Evolutionary conservation across 495 filamentous ascomycete genomes (phyloP).

Genomic region (Penicillium fimorum): DNA sequence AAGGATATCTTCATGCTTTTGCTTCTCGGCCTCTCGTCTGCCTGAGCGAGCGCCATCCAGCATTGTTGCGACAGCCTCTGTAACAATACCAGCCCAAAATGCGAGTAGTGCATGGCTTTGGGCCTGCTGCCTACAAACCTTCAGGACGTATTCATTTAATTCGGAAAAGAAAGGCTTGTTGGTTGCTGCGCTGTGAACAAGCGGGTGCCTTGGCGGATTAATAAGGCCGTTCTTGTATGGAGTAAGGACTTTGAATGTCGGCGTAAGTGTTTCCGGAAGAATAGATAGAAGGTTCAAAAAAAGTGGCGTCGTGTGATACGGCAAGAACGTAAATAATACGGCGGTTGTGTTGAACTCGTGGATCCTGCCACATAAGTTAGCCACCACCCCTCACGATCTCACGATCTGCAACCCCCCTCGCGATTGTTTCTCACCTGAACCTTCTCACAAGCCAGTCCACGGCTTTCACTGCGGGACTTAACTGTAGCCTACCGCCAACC

Average conservation of each 20-base stretch:
- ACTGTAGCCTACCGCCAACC: constrained; percentile 67
- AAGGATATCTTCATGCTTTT: constrained; percentile 76
- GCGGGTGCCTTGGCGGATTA: constrained; percentile 70
- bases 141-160: constrained; percentile 72
- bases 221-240: constrained; percentile 76
- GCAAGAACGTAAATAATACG: constrained; percentile 84
- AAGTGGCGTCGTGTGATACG: constrained; percentile 79
- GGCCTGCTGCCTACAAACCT: constrained; percentile 61
- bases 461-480: constrained; percentile 84
- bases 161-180: constrained; percentile 66
- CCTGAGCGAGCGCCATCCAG: constrained; percentile 73
- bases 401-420: not conserved
- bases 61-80: constrained; percentile 77
- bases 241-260: constrained; percentile 76
- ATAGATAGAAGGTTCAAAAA: constrained; percentile 82
- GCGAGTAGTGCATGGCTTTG: constrained; percentile 73
- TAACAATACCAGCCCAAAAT: constrained; percentile 83
- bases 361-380: constrained; percentile 57
- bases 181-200: constrained; percentile 76
- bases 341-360: constrained; percentile 85
- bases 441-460: constrained; percentile 92
- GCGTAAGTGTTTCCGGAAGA: constrained; percentile 66
- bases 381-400: not conserved
- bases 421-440: constrained; percentile 63
- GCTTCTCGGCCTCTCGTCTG: constrained; percentile 60